These are phyloP conservation scores for Ramalina peruviana DNA, from an alignment of 495 filamentous ascomycete species.

Conservation along the genomic window DNA sequence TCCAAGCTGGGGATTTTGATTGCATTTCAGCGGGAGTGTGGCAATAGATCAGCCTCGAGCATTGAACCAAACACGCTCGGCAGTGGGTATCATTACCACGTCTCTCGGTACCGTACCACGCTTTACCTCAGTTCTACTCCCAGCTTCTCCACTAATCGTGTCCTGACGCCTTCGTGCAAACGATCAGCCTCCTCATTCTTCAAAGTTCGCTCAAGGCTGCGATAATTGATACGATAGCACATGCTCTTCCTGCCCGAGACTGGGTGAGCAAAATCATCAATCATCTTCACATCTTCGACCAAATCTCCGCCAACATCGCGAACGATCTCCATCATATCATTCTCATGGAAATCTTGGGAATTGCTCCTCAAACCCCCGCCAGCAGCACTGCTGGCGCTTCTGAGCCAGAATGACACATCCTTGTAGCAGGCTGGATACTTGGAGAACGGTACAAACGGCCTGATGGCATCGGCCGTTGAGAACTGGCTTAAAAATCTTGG, in stretches of 20 bases:
- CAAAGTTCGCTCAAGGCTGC: conserved; percentile 77
- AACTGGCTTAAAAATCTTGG: conserved; percentile 75
- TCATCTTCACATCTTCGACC: conserved; percentile 72
- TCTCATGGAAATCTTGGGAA: conserved; percentile 59
- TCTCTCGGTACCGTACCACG: neutral
- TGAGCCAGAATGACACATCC: conserved; percentile 90
- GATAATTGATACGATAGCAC: conserved; percentile 87
- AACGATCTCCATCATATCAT: conserved; percentile 93
- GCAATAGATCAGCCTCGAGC: conserved; percentile 3
- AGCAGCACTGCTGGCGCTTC: conserved; percentile 35
- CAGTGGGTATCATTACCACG: neutral
- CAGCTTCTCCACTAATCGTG: conserved; percentile 48
- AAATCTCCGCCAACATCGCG: conserved; percentile 63
- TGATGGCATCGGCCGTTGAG: conserved; percentile 34
- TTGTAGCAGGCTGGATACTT: conserved; percentile 78
- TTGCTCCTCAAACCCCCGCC: conserved; percentile 34
- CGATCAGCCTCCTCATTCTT: conserved; percentile 65
- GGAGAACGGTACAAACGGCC: conserved; percentile 70
- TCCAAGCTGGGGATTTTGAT: conserved; percentile 1
- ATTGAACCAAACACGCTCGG: neutral
- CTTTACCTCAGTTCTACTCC: conserved; percentile 68
- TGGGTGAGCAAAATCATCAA: conserved; percentile 84
- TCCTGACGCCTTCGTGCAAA: conserved; percentile 53
- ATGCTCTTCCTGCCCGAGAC: conserved; percentile 67
- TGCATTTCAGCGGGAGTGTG: conserved; percentile 11